These are phyloP conservation scores for Torulaspora franciscae DNA, from an alignment of 805 yeast species.

Conservation along the genomic window DNA sequence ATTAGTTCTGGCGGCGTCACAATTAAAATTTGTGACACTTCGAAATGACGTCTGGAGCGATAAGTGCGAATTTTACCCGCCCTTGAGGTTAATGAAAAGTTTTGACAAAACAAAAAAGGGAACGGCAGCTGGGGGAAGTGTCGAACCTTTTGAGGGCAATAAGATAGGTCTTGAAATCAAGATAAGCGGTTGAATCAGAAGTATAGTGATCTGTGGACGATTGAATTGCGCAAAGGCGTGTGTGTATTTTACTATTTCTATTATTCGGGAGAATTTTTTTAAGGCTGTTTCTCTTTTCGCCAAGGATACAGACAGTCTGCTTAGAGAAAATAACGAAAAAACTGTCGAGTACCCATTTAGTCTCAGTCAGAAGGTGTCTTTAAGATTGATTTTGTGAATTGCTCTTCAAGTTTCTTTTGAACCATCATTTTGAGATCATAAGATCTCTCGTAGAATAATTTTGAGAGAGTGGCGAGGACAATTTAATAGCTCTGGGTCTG, in stretches of 20 bases:
- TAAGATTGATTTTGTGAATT: not conserved
- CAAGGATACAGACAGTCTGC: not conserved
- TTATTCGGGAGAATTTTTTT: not conserved
- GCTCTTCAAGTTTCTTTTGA: not conserved
- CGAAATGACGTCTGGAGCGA: not conserved
- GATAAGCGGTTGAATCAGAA: not conserved
- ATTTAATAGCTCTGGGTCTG: not conserved
- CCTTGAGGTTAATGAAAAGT: not conserved
- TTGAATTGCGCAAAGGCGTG: not conserved
- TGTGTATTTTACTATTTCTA: not conserved
- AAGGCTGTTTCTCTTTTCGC: not conserved
- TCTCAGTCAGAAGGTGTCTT: not conserved
- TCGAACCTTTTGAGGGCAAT: conserved; percentile 3
- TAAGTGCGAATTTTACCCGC: not conserved
- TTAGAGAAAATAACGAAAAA: not conserved
- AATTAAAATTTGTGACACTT: conserved; percentile 3
- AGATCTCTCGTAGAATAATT: not conserved
- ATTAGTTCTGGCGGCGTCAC: not conserved
- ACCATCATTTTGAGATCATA: not conserved
- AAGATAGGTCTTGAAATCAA: not conserved
- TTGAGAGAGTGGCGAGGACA: not conserved
- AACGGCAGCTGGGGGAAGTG: conserved; percentile 7
- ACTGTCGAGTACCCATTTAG: not conserved
- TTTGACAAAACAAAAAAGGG: conserved; percentile 8
- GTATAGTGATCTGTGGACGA: not conserved